Evolutionary conservation across 306 rosid genomes (phyloP).

Genomic region (Gastrolobium bilobum): DNA sequence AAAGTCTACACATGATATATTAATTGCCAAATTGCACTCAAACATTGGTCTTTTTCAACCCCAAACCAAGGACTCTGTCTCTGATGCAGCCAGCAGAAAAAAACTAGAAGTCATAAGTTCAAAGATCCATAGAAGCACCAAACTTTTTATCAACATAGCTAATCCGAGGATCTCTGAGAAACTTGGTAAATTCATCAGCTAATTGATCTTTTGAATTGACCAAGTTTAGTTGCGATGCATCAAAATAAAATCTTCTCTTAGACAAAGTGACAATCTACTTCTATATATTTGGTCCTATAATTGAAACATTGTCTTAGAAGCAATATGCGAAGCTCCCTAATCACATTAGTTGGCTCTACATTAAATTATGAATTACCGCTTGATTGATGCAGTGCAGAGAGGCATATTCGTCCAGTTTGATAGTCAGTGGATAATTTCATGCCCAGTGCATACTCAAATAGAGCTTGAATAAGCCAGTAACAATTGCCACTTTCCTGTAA

Average conservation of each 20-base stretch:
- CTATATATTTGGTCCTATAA: too few species aligned
- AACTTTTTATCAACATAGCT: too few species aligned
- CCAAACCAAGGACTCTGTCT: too few species aligned
- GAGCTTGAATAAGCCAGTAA: slow-evolving; percentile 69
- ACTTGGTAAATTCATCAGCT: too few species aligned
- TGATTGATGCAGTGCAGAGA: slow-evolving; percentile 77
- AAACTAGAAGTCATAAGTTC: neutral
- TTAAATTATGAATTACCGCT: slow-evolving; percentile 72
- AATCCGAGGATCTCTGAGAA: too few species aligned
- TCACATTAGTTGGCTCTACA: too few species aligned
- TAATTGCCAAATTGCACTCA: neutral
- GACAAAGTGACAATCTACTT: too few species aligned
- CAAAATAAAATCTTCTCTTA: too few species aligned
- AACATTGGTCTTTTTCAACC: neutral
- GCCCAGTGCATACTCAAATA: slow-evolving; percentile 76
- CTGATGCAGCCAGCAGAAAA: neutral
- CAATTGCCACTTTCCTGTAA: slow-evolving; percentile 42
- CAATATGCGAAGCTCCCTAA: too few species aligned
- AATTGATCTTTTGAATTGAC: too few species aligned
- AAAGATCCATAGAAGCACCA: neutral
- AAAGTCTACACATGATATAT: neutral
- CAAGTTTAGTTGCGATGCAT: too few species aligned
- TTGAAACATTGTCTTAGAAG: too few species aligned
- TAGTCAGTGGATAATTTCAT: slow-evolving; percentile 72
- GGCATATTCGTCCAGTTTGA: slow-evolving; percentile 65